Evolutionary conservation across 1,139 yeast genomes (phyloP).

Genomic region (Diutina ranongensis): DNA sequence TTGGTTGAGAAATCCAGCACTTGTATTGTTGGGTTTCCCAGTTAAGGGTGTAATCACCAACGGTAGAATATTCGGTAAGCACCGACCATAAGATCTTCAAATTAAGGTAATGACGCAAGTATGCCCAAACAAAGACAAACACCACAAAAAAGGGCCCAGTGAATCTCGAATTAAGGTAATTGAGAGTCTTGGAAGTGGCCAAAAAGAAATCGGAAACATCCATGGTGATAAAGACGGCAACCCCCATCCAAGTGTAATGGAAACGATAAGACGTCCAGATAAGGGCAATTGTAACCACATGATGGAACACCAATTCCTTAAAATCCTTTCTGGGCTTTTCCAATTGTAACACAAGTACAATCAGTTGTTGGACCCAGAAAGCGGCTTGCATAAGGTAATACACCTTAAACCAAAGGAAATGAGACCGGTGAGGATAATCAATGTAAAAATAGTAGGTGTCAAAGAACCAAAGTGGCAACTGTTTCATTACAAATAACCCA

Average conservation of each 20-base stretch:
- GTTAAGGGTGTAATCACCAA: slow-evolving; percentile 71
- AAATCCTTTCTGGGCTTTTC: slow-evolving; percentile 95
- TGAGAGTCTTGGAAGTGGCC: slow-evolving; percentile 71
- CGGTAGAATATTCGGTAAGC: slow-evolving; percentile 72
- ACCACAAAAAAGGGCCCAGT: slow-evolving; percentile 56
- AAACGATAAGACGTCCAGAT: slow-evolving; percentile 87
- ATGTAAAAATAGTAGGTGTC: slow-evolving; percentile 72
- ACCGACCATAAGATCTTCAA: slow-evolving; percentile 77
- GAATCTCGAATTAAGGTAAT: slow-evolving; percentile 61
- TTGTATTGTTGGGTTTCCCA: slow-evolving; percentile 94
- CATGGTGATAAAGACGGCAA: slow-evolving; percentile 88
- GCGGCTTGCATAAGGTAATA: slow-evolving; percentile 91
- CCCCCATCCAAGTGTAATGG: slow-evolving; percentile 94
- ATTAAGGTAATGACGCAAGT: slow-evolving; percentile 80
- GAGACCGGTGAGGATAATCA: slow-evolving; percentile 74
- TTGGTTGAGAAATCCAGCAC: slow-evolving; percentile 89
- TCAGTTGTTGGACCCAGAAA: slow-evolving; percentile 94
- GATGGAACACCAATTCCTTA: slow-evolving; percentile 85
- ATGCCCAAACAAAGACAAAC: slow-evolving; percentile 70
- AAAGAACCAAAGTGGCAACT: slow-evolving; percentile 80
- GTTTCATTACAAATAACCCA: slow-evolving; percentile 82
- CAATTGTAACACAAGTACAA: slow-evolving; percentile 67
- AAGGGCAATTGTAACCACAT: slow-evolving; percentile 78
- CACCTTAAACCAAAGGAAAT: slow-evolving; percentile 58
- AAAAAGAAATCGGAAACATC: slow-evolving; percentile 88